phyloP scores from a whole-genome alignment of 2,329 filamentous ascomycete species.

The Mycosphaerelloides madeirae region DNA sequence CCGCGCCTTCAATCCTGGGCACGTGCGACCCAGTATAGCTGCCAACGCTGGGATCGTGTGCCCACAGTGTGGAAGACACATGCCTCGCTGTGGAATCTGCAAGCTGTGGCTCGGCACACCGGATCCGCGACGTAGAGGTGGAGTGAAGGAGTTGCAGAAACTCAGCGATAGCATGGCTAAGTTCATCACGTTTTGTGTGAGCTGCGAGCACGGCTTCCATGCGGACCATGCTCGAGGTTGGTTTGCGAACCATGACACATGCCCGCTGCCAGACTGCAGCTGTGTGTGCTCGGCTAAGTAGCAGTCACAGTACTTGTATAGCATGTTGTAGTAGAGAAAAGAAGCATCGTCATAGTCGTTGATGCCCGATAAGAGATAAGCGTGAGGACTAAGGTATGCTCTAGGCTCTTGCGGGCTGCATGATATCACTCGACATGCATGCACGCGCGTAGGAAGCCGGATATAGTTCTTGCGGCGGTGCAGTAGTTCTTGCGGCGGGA shows the following conservation, averaged over 20 bases:
- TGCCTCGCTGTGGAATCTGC: slow-evolving; percentile 60
- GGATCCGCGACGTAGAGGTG: slow-evolving; percentile 41
- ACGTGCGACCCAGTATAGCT: slow-evolving; percentile 26
- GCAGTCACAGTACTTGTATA: too few relatives aligned
- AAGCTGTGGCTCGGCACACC: slow-evolving; percentile 57
- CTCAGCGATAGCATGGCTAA: slow-evolving; percentile 46
- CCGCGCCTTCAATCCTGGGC: slow-evolving; percentile 20
- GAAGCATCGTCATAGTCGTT: too few relatives aligned
- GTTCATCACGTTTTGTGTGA: slow-evolving; percentile 55
- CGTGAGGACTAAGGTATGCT: too few relatives aligned
- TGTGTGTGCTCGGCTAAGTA: slow-evolving; percentile 42
- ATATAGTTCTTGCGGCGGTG: too few relatives aligned
- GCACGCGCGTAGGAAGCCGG: too few relatives aligned
- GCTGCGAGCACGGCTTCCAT: slow-evolving; percentile 61
- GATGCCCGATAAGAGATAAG: too few relatives aligned
- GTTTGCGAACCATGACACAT: slow-evolving; percentile 53
- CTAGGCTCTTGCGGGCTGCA: too few relatives aligned
- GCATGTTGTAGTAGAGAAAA: too few relatives aligned
- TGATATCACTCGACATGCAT: too few relatives aligned
- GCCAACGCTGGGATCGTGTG: slow-evolving; percentile 49
- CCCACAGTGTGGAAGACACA: slow-evolving; percentile 56
- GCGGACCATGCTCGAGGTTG: slow-evolving; percentile 58
- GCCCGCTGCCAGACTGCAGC: slow-evolving; percentile 52
- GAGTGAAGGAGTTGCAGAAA: slow-evolving; percentile 27
- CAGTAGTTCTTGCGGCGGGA: too few relatives aligned